Evolutionary conservation across 1,284 basidiomycete genomes (phyloP).

Genomic region (Leccinum brunneo-olivaceum): DNA sequence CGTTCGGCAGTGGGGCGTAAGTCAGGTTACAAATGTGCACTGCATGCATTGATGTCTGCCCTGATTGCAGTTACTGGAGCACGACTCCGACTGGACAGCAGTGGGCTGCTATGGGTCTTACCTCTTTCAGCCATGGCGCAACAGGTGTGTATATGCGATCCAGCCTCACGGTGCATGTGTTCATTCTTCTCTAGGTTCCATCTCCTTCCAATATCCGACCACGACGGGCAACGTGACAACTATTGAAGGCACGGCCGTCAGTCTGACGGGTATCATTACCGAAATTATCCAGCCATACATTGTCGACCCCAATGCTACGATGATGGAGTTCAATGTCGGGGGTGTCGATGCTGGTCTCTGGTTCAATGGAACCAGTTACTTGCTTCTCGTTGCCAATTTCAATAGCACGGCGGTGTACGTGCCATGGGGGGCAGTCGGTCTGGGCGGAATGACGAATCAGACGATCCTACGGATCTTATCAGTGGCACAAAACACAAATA

Average conservation of each 20-base stretch:
- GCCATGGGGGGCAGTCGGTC: slow-evolving; percentile 18
- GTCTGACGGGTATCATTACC: slow-evolving; percentile 5
- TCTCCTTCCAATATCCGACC: slow-evolving; percentile 28
- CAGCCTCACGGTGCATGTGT: neutral
- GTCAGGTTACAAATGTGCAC: neutral
- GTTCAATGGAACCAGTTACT: slow-evolving; percentile 19
- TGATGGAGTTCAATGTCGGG: slow-evolving; percentile 1
- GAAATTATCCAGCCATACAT: slow-evolving; percentile 19
- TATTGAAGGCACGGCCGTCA: slow-evolving; percentile 19
- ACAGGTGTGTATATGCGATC: slow-evolving; percentile 13
- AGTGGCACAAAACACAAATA: slow-evolving; percentile 8
- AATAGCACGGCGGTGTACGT: slow-evolving; percentile 2
- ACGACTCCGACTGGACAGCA: slow-evolving; percentile 23
- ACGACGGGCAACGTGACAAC: slow-evolving; percentile 15
- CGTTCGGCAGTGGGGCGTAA: slow-evolving; percentile 22
- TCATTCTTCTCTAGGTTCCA: slow-evolving; percentile 19
- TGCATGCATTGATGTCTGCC: neutral
- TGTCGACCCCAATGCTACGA: slow-evolving; percentile 7
- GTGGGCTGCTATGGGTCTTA: slow-evolving; percentile 23
- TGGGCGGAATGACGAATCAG: slow-evolving; percentile 15
- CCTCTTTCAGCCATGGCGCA: slow-evolving; percentile 26
- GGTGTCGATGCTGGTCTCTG: slow-evolving; percentile 24
- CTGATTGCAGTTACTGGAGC: slow-evolving; percentile 24
- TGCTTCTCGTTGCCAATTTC: slow-evolving; percentile 20
- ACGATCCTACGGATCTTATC: slow-evolving; percentile 16